Percentiles rank a stretch among this genome's conserved stretches.
Evolutionary conservation across 1,284 basidiomycete species (phyloP).

Genomic region (Microbotryum silenes-acaulis): DNA sequence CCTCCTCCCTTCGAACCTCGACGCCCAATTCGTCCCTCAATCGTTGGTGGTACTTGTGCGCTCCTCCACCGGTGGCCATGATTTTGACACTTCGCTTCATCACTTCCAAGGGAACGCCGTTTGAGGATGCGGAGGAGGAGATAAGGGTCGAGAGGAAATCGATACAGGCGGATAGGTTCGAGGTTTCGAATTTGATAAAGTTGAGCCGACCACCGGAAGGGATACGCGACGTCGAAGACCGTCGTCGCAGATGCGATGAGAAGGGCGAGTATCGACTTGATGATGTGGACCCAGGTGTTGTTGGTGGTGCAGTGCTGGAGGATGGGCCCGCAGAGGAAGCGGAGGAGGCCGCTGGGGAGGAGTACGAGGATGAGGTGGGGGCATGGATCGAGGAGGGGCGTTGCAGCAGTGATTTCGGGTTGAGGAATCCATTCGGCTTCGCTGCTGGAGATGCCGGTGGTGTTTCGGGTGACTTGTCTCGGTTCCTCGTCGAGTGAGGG

Average conservation of each 20-base stretch:
- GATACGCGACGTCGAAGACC: conserved; percentile 45
- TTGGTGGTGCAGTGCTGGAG: too few species aligned
- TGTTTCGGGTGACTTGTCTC: conserved; percentile 26
- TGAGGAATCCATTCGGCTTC: conserved; percentile 35
- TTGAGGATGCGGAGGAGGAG: conserved; percentile 73
- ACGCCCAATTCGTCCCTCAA: conserved; percentile 70
- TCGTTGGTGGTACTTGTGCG: conserved; percentile 84
- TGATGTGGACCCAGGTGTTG: background rate
- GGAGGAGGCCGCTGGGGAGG: conserved; percentile 4
- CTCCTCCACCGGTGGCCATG: conserved; percentile 96
- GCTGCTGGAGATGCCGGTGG: conserved; percentile 25
- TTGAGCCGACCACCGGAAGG: conserved; percentile 88
- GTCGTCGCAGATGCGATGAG: conserved; percentile 22
- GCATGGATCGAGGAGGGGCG: conserved; percentile 36
- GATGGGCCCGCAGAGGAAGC: conserved; percentile 2
- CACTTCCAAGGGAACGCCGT: conserved; percentile 76
- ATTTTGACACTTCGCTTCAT: conserved; percentile 94
- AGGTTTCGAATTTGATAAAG: conserved; percentile 95
- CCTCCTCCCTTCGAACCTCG: conserved; percentile 72
- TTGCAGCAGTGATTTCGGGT: conserved; percentile 31
- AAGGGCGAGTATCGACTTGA: conserved; percentile 8
- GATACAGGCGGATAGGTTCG: conserved; percentile 76
- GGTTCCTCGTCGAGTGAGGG: conserved; percentile 1
- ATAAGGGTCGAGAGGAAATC: conserved; percentile 83
- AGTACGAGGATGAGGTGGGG: conserved; percentile 33